Evolutionary conservation across 2,329 filamentous ascomycete species (phyloP), one percentile per base, ranked within the genome.

Genomic region (Grosmannia huntii): DNA sequence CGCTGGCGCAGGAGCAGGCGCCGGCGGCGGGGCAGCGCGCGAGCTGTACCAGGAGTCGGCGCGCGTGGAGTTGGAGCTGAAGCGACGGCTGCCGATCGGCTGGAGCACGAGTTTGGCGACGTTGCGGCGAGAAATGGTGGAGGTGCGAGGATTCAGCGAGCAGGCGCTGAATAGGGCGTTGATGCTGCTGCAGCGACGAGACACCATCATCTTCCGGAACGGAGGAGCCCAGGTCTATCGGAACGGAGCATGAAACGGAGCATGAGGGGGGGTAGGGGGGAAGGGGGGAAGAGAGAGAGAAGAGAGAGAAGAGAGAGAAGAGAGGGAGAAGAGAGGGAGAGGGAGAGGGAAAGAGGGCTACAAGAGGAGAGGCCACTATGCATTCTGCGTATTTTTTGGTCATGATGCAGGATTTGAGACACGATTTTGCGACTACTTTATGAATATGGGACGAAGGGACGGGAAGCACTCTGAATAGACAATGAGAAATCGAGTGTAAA

Each of bases 21-120:
- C 58, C 4, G 61, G 58, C 9, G 88, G 86, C 62, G 83, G 88
- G 65, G 89, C 89, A 44, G 90, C 85, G 67, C 86, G 89, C 62
- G 92, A 97, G 72, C 76, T 97, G 58, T 92, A 95, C 72, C 90
- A 96, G 55, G 94, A 97, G 70, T 88, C 89, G 6, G 79, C 80
- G 64, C 90, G 89, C 65, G 82, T 97, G 5, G 94, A 97, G 72
- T 84, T 90, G 19, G 94, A 97, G 75, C 76, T 99, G 56, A 86
- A 89, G 72, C 82, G 90, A 59, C 81, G 92, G 28, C 75, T 99
- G 65, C 91, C 94, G 0, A 94, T 99, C 64, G 94, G 94, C 23
- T 99, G 92, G 89, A 94, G 88, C 67, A 96, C 92, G 1, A 95
- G 88, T 67, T 72, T 97, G 59, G 87, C 89, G 0, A 95, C 89